These are phyloP conservation scores for Digitaria exilis DNA, from an alignment of 202 grass and related monocot species.

Conservation along the genomic window DNA sequence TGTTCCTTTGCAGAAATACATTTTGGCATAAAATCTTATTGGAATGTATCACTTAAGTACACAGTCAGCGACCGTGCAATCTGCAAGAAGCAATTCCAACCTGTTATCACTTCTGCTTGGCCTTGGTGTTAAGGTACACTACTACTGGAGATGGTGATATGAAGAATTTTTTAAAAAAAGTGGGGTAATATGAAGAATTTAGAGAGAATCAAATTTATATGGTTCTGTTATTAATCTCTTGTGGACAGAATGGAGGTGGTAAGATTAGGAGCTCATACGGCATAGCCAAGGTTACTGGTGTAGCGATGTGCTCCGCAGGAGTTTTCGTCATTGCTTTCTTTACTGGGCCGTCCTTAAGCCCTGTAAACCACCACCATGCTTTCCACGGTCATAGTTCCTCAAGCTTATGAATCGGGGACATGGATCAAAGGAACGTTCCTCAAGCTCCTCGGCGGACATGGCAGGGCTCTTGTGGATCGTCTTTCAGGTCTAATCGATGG, in stretches of 20 bases:
- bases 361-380: constrained; percentile 50
- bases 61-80: constrained; percentile 2
- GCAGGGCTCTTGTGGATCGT: constrained; percentile 60
- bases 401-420: background rate
- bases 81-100: background rate
- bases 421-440: constrained; percentile 75
- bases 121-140: background rate
- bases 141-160: no score
- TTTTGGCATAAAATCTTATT: background rate
- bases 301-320: constrained; percentile 59
- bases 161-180: no score
- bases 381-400: background rate
- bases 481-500: background rate
- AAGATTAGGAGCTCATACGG: constrained; percentile 46
- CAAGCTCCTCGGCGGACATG: constrained; percentile 41
- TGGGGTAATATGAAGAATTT: no score
- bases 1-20: background rate
- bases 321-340: constrained; percentile 61
- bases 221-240: background rate
- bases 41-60: background rate
- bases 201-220: background rate
- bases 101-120: background rate
- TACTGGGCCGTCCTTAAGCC: constrained; percentile 45
- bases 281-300: constrained; percentile 45
- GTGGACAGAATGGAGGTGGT: constrained; percentile 52